Percentiles rank a stretch among this genome's conserved stretches.
Conservation (phyloP, 768 basidiomycete genomes). For the Cystobasidium ongulense region DNA sequence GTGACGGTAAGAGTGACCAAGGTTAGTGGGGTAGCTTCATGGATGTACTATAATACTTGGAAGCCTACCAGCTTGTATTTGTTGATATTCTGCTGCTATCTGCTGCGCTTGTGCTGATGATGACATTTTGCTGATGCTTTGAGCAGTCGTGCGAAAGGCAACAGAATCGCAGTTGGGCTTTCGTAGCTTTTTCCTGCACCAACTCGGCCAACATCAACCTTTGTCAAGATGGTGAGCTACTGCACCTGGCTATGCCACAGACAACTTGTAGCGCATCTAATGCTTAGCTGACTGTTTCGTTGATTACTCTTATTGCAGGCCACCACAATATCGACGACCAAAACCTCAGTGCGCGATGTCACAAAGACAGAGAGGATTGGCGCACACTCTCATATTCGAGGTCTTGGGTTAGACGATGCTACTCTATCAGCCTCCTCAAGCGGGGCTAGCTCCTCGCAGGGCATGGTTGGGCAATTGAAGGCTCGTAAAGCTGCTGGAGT, state of each 20-base stretch:
- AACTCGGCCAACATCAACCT: neutral
- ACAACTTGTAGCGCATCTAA: neutral
- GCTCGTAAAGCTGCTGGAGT: constrained; percentile 96
- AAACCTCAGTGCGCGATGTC: constrained; percentile 23
- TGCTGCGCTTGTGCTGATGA: constrained; percentile 18
- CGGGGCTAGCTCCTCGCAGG: constrained; percentile 54
- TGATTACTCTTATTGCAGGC: neutral
- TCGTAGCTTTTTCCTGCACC: neutral
- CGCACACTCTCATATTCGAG: constrained; percentile 72
- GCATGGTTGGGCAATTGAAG: constrained; percentile 94
- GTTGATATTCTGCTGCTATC: constrained; percentile 24
- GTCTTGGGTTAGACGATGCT: constrained; percentile 78
- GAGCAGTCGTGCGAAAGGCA: neutral
- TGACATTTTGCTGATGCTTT: neutral
- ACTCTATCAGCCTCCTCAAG: constrained; percentile 60
- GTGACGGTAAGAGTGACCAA: neutral
- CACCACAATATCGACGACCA: constrained; percentile 25
- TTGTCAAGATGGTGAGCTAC: neutral
- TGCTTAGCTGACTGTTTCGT: neutral
- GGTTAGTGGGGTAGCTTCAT: neutral
- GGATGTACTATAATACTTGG: no score
- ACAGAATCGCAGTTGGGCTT: neutral
- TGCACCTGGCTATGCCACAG: neutral
- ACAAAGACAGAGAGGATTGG: constrained; percentile 39
- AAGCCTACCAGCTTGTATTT: constrained; percentile 22